phyloP scores from a whole-genome alignment of 2,329 filamentous ascomycete species.

The Monilinia aucupariae region DNA sequence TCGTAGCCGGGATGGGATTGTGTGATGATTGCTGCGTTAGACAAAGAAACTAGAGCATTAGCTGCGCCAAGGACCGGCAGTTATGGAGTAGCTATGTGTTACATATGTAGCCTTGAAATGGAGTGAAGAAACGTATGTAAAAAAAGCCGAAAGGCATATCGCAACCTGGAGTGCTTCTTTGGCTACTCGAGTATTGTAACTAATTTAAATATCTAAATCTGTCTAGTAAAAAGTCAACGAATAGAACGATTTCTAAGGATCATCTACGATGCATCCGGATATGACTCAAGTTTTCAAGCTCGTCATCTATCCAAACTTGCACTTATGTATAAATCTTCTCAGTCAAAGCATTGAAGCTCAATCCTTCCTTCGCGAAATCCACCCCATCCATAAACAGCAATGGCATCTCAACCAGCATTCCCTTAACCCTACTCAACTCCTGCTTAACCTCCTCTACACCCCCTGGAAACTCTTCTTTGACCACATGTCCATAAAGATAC shows the following conservation, averaged over 20 bases:
- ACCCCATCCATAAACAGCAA: conserved; percentile 76
- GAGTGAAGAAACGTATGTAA: too few species aligned
- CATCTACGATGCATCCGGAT: background rate
- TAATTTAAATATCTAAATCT: too few species aligned
- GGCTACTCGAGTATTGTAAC: background rate
- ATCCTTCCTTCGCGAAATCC: conserved; percentile 78
- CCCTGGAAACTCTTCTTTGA: conserved; percentile 69
- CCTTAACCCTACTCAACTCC: conserved; percentile 59
- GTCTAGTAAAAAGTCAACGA: background rate
- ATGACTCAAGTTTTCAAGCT: background rate
- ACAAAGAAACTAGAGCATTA: too few species aligned
- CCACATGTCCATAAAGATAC: conserved; percentile 82
- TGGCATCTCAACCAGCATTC: conserved; percentile 83
- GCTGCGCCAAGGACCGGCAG: too few species aligned
- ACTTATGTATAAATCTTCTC: conserved; percentile 62
- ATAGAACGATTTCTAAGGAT: background rate
- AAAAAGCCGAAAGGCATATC: too few species aligned
- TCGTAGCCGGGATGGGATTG: too few species aligned
- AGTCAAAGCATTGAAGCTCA: conserved; percentile 66
- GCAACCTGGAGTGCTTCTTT: background rate
- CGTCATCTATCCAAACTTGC: background rate
- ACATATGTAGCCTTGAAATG: background rate
- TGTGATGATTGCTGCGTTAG: too few species aligned
- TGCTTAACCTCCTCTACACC: conserved; percentile 71
- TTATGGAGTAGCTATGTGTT: background rate